Evolutionary conservation across 1,139 yeast genomes (phyloP), one percentile per base, ranked within the genome.

Genomic region (Yamadazyma diddensiae): DNA sequence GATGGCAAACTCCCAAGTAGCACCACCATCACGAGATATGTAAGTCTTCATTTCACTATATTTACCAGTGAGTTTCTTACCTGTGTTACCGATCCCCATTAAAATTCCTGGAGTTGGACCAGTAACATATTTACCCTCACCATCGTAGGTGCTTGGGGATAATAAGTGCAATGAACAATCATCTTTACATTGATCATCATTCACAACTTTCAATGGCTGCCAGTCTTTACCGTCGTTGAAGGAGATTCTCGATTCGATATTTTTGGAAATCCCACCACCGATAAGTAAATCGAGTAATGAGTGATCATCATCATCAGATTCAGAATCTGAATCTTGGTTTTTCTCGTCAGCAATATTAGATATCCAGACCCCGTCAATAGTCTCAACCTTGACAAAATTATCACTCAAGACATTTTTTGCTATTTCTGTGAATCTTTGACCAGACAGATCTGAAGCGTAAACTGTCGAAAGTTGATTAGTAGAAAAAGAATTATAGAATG

Each of bases 1-100:
- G 16, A 79, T 49, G 0, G 79, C 73, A 36, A 65, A 53, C 24
- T 56, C 57, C 96, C 96, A 88, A 0, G 80, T 61, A 6, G 70
- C 55, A 15, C 96, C 96, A 23, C 88, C 92, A 57, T 87, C 87
- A 41, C 85, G 70, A 0, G 95, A 84, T 4, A 84, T 50, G 53
- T 69, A 86, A 1, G 88, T 79, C 13, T 62, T 56, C 49, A 65
- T 43, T 3, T 62, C 50, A 0, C 48, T 35, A 9, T 51, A 28
- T 15, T 60, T 56, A 3, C 45, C 29, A 1, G 39, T 43, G 5
- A 63, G 42, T 4, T 47, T 44, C 24, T 60, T 53, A 7, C 83
- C 81, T 7, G 73, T 67, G 32, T 56, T 57, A 26, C 90, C 92
- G 18, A 73, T 53, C 1, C 76, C 86, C 44, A 84, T 47, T 14